Evolutionary conservation across 2,329 filamentous ascomycete species (phyloP), one percentile per base, ranked within the genome.

Genomic region (Claviceps sp.): DNA sequence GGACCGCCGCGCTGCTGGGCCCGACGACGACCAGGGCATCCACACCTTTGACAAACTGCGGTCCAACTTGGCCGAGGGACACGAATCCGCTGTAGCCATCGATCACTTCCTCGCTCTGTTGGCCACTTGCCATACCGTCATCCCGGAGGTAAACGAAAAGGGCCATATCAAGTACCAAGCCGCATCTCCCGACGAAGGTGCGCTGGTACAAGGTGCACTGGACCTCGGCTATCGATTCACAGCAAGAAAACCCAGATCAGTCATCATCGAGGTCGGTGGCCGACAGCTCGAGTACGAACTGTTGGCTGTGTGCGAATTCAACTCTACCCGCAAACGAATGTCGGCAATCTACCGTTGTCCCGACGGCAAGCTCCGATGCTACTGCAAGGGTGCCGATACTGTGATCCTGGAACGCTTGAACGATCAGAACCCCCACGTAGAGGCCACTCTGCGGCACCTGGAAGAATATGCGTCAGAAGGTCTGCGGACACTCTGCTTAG

Each of bases 381-480:
- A 96, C 69, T 91, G 85, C 71, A 98, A 98, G 71, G 93, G 93
- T 60, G 93, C 93, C 46, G 93, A 98, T 66, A 98, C 93, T 1
- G 93, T 98, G 49, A 98, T 98, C 59, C 72, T 98, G 50, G 94
- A 98, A 67, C 85, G 94, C 20, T 75, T 98, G 14, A 82, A 84
- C 57, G 78, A 85, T 42, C 79, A 93, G 58, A 95, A 95, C 61
- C 85, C 87, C 1, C 86, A 88, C 57, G 86, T 94, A 2, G 93
- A 98, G 63, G 73, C 78, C n/a, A 98, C 93, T 1, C 72, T 97
- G 56, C 83, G 89, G 52, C 94, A 98, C 66, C 76, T 98, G n/a
- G 94, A 98, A 69, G 94, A 98, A 63, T 98, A 98, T 65, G 93
- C 93, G 6, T 94, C 91, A 0, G 93, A 98, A 60, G 94, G 93